Conservation (phyloP, 192 early-diverging fungal genomes). For the Chytriomyces hyalinus region DNA sequence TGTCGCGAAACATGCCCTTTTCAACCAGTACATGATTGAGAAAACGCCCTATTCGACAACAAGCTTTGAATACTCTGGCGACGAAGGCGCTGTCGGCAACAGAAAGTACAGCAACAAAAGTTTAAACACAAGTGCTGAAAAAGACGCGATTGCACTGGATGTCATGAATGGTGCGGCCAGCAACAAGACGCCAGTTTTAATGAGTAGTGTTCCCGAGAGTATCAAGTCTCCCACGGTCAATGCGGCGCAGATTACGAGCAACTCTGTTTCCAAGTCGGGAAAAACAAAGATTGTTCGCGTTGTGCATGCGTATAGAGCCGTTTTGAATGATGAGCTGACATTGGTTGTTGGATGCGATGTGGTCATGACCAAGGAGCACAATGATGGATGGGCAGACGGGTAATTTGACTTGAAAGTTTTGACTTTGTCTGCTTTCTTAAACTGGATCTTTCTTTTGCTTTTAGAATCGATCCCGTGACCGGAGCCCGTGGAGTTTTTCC, state of each 20-base stretch:
- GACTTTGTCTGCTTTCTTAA: background rate
- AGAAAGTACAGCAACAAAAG: background rate
- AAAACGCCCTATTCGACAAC: background rate
- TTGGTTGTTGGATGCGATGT: conserved; percentile 37
- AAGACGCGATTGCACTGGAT: background rate
- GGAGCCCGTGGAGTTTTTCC: conserved; percentile 45
- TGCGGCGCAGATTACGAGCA: background rate
- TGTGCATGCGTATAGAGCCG: conserved; percentile 36
- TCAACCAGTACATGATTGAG: conserved; percentile 1
- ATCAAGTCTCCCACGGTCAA: background rate
- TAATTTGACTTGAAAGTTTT: background rate
- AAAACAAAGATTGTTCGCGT: conserved; percentile 13
- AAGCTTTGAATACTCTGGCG: background rate
- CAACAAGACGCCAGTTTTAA: background rate
- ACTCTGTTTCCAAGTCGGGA: background rate
- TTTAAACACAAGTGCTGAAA: background rate
- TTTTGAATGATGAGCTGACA: conserved; percentile 39
- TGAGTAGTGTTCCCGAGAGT: background rate
- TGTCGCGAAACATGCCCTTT: background rate
- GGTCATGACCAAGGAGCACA: conserved; percentile 39
- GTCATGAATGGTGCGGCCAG: background rate
- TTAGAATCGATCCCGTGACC: conserved; percentile 31
- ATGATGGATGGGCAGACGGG: conserved; percentile 47
- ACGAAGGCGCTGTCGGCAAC: background rate
- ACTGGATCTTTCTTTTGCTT: background rate